Base-by-base conservation (phyloP, 257 asterid genomes). In the Misopates orontium region DNA sequence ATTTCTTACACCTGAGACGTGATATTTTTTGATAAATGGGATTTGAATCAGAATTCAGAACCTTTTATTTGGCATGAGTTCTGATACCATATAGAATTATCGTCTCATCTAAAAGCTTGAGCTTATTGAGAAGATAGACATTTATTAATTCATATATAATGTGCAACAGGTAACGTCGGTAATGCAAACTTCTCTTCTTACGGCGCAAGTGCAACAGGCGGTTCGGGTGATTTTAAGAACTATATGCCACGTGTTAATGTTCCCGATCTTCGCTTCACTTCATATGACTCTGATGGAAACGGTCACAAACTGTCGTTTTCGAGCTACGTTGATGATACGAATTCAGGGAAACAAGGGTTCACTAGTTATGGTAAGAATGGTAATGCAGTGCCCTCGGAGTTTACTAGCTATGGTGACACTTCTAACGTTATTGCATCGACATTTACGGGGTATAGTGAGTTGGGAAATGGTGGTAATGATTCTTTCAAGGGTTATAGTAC, bases 371-470 rank as follows among this genome's bases (percentile, higher is more conserved):
- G 78, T 15, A 84, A 82, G 64, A 84, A 85, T 4, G 96, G 94
- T 12, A 85, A 91, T 12, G 78, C 75, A 0, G 90, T 66, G 0
- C 91, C 95, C 0, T 77, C 72, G 0, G 94, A 74, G 32, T 91
- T 91, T 50, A 19, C 82, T 1, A 83, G 79, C 57, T 91, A 91
- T 53, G 96, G 91, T 0, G 77, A 53, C 28, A 76, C 86, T 0
- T 86, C 98, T 0, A 91, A 91, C 48, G 95, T 91, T 17, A 73
- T 88, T 28, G 95, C 83, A 12, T 88, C 98, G 24, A 44, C 70
- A 3, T 91, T 91, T 15, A 20, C 83, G 0, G 86, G 94, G 3
- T 91, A 91, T 40, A 83, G 93, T 6, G 86, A 79, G 64, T 32
- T 76, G 42, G 95, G 86, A 1, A 88, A 86, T 42, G 71, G 77